Base-by-base conservation (phyloP, 306 rosid genomes). In the Cicer pinnatifidum region DNA sequence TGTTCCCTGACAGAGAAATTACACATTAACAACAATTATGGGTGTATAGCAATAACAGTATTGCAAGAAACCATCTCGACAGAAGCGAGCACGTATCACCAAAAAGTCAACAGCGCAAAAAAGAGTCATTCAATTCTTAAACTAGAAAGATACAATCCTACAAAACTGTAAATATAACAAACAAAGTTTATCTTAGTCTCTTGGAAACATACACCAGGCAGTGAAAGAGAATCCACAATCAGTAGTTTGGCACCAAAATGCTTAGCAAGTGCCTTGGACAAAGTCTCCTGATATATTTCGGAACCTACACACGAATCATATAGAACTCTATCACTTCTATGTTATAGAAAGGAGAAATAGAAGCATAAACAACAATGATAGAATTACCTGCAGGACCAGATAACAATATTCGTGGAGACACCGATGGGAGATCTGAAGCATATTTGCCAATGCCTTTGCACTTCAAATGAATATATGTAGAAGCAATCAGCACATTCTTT, bases 311-410 rank as follows among this genome's bases (percentile, higher is more conserved):
- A 81, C 56, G 54, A 51, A 72, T 59, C 59, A 44, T 9, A n/a
- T 37, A 54, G 46, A 5, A 56, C 56, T n/a, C n/a, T 35, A 72
- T 38, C 64, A 66, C 70, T 54, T 59, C 17, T 60, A 63, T 13
- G 63, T 20, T 9, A 72, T 66, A 77, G 6, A 23, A 67, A 15
- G 54, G 39, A 38, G 20, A 65, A 59, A 48, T 45, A 57, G 19
- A 41, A 84, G 59, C 79, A 51, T 8, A 67, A 57, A 11, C 20
- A 73, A 35, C 65, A 37, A 47, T 35, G 6, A 71, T 5, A 50
- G 48, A 43, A 45, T 43, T 71, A 93, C 98, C 98, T 85, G 98
- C 83, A 62, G 98, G 97, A 72, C 98, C 98, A 28, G 97, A 93
- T 84, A 93, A 81, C 58, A 93, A 54, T 71, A 91, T 84, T 13